A percentile compares a stretch with the other conserved stretches of the same genome.
Conservation (phyloP, 106 monocot species). For the Platanthera zijinensis region DNA sequence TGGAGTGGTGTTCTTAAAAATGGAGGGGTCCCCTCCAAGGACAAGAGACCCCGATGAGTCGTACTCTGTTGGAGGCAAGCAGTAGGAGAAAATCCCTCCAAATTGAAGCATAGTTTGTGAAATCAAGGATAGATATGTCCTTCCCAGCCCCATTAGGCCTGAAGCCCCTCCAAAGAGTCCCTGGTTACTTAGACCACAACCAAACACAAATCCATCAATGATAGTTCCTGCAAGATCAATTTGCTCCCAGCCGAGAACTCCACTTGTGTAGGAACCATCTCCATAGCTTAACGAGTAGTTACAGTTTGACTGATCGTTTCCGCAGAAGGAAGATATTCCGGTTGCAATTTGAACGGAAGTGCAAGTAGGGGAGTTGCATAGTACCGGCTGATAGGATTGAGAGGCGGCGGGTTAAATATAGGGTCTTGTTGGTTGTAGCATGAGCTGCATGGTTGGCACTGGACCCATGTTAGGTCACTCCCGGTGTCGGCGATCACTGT, state of each 20-base stretch:
- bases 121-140: slow-evolving; percentile 45
- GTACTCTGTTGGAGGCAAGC: slow-evolving; percentile 30
- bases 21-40: slow-evolving; percentile 7
- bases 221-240: slow-evolving; percentile 24
- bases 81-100: slow-evolving; percentile 62
- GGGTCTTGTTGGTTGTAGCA: slow-evolving; percentile 72
- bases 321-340: slow-evolving; percentile 16
- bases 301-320: slow-evolving; percentile 20
- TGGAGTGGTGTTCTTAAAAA: slow-evolving; percentile 14
- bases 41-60: slow-evolving; percentile 26
- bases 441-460: slow-evolving; percentile 37
- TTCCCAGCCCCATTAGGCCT: slow-evolving; percentile 62
- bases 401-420: slow-evolving; percentile 52
- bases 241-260: slow-evolving; percentile 37
- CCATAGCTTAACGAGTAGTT: slow-evolving; percentile 47
- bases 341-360: slow-evolving; percentile 24
- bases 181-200: slow-evolving; percentile 50
- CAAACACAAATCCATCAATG: slow-evolving; percentile 49
- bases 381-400: slow-evolving; percentile 39
- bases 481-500: slow-evolving; percentile 15
- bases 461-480: slow-evolving; percentile 16
- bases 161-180: slow-evolving; percentile 65
- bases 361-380: slow-evolving; percentile 46
- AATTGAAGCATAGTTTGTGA: slow-evolving; percentile 43
- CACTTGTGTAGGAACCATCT: slow-evolving; percentile 58